Evolutionary conservation across 345 rosid species (phyloP).

Genomic region (Eucalyptus curtisii): DNA sequence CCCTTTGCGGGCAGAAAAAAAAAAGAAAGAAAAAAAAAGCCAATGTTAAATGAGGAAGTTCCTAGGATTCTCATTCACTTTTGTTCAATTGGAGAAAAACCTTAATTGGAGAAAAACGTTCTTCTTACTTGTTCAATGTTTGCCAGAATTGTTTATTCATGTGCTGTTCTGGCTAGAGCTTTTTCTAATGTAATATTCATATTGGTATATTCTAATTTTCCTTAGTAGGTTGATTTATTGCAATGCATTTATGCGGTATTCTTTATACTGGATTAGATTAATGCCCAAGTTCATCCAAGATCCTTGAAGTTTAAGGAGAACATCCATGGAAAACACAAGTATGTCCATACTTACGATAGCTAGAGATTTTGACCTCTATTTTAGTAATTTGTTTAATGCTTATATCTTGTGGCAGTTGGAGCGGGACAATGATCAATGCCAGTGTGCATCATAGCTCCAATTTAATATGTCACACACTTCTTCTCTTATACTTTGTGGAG

Average conservation of each 20-base stretch:
- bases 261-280: conserved; percentile 37
- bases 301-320: conserved; percentile 65
- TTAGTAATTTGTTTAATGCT: background rate
- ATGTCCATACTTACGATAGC: background rate
- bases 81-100: background rate
- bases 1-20: rapidly evolving
- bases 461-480: conserved; percentile 70
- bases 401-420: conserved; percentile 31
- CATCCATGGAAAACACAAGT: conserved; percentile 85
- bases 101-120: background rate
- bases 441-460: conserved; percentile 26
- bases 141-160: background rate
- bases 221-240: background rate
- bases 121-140: background rate
- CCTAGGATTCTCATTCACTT: background rate
- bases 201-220: background rate
- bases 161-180: background rate
- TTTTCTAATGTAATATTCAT: background rate
- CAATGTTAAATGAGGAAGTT: background rate
- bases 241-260: background rate
- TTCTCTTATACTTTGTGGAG: conserved; percentile 82
- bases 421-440: conserved; percentile 27
- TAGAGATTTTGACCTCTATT: background rate
- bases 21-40: rapidly evolving
- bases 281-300: conserved; percentile 32